phyloP scores from a whole-genome alignment of 2,329 filamentous ascomycete species.

The Escovopsis sp. region DNA sequence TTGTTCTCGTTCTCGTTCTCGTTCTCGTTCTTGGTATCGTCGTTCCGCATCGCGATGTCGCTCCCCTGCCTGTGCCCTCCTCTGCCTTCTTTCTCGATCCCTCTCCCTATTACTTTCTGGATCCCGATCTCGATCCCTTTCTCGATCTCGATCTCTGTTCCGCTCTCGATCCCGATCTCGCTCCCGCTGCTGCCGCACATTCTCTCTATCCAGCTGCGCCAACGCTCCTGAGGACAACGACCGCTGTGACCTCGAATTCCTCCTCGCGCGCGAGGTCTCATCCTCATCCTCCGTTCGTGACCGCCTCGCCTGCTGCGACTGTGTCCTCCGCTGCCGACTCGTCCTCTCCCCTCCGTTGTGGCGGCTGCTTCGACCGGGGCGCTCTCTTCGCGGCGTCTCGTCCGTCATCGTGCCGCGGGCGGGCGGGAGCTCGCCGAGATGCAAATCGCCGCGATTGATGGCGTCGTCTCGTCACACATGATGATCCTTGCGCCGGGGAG shows the following conservation, averaged over 20 bases:
- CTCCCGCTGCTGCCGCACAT: slow-evolving; percentile 31
- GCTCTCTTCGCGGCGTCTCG: slow-evolving; percentile 18
- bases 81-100: slow-evolving; percentile 9
- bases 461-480: neutral
- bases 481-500: neutral
- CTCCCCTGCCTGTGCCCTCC: slow-evolving; percentile 6
- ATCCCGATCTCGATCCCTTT: slow-evolving; percentile 4
- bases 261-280: slow-evolving; percentile 11
- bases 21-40: slow-evolving; percentile 1
- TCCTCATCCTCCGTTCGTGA: slow-evolving; percentile 20
- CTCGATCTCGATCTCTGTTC: slow-evolving; percentile 6
- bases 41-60: slow-evolving; percentile 3
- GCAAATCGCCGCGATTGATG: slow-evolving; percentile 3
- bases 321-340: slow-evolving; percentile 22
- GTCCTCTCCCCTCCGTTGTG: slow-evolving; percentile 13
- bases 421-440: slow-evolving; percentile 11
- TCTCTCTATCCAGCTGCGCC: slow-evolving; percentile 48
- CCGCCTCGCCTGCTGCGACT: slow-evolving; percentile 16
- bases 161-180: slow-evolving; percentile 14
- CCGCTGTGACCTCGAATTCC: slow-evolving; percentile 10
- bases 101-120: too few species aligned
- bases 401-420: slow-evolving; percentile 17
- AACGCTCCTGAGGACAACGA: slow-evolving; percentile 39
- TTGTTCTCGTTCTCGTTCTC: slow-evolving; percentile 5
- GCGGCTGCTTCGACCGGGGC: slow-evolving; percentile 14